Evolutionary conservation across 208 protist species (phyloP), one percentile per base, ranked within the genome.

Genomic region (Leishmania martiniquensis): DNA sequence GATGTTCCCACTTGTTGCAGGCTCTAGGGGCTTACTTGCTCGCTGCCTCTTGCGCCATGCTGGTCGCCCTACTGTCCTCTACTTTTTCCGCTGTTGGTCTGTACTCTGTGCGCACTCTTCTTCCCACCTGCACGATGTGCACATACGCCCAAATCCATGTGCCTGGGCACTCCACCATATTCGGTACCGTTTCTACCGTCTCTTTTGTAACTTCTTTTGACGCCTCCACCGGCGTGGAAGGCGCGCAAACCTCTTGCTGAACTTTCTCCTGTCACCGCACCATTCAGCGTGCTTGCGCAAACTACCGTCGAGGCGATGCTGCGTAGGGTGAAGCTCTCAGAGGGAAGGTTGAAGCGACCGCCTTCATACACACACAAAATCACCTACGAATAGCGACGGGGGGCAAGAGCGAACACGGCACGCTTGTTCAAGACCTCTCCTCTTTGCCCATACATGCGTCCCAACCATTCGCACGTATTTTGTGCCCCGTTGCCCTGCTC

Each of bases 301-400:
- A 66, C 60, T 9, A 34, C 34, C 60, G 37, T n/a, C 20, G 60
- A 13, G 60, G 15, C 37, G 6, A 10, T 34, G 60, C 20, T 7
- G 60, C 9, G 4, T 17, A 25, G 60, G 9, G 4, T 70, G 22
- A 52, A 13, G 44, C 22, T 37, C 66, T 37, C 66, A 4, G 12
- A 63, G 42, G 25, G 1, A 37, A 25, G 22, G 70, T 1, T 2
- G 29, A 39, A 22, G 20, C 5, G 15, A 22, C 39, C 12, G 57
- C 1, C 29, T 7, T 12, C 44, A 13, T 32, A 37, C 25, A 52
- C 65, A 45, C 66, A 81, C 72, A 70, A 57, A 67, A 57, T 22
- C n/a, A 77, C 49, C 13, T 51, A 76, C 32, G 71, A n/a, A 12
- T 13, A 78, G 25, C 71, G n/a, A 49, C 34, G 51, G 17, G 4